Base-by-base conservation (phyloP, 164 flowering plant species). In the Tetrastigma voinierianum region DNA sequence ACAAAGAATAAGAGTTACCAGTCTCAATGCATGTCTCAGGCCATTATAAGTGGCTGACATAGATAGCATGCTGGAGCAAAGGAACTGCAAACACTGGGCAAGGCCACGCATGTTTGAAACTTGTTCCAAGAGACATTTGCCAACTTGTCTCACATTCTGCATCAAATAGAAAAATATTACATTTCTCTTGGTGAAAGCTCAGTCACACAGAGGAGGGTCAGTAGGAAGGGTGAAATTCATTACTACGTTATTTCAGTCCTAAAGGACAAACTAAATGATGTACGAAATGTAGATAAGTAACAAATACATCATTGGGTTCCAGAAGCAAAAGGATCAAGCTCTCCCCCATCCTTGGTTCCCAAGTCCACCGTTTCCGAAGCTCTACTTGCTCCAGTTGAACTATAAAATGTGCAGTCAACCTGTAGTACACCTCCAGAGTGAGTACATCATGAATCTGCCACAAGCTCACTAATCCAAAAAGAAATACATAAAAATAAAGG, bases 291-390 rank as follows among this genome's bases (percentile, higher is more conserved):
- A 69, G 12, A 17, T 13, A 21, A 48, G 9, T 47, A 15, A 48
- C 40, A 21, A 59, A 20, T 55, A 94, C 98, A 86, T 94, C 96
- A 80, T 88, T 82, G 40, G 96, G 84, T 66, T 94, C 98, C 67
- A 86, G n/a, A 79, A 91, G 90, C 62, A 86, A 77, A 69, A 94
- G 96, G 65, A 90, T 81, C 85, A 94, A 74, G 76, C 96, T 83
- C 62, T 86, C 96, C 18, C 86, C 84, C 95, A 94, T 90, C 64
- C 78, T 78, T 68, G 98, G 93, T 62, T 90, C 97, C 97, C 98
- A 94, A 58, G 81, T 80, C 96, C 93, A 94, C 82, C 86, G 95
- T 78, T 85, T 90, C 76, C 75, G 72, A 68, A 88, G 81, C 54
- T 82, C 90, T 16, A 81, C 82, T 70, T 72, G 88, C 66, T 78